phyloP scores from a whole-genome alignment of 352 stramenopile genomes.

The Phytophthora cryptogea region DNA sequence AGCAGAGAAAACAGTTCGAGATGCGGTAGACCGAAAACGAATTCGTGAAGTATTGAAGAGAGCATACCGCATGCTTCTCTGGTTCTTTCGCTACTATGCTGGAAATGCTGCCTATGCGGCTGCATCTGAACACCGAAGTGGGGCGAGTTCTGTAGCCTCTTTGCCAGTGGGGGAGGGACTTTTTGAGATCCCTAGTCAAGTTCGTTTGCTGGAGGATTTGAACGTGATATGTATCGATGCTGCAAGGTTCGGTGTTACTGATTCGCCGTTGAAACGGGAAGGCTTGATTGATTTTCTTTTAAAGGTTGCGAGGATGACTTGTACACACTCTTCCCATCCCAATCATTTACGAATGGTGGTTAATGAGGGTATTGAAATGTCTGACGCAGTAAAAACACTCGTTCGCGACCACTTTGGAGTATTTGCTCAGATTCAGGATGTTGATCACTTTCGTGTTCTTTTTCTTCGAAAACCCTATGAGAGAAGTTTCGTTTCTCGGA shows the following conservation, averaged over 20 bases:
- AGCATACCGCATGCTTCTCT: conserved; percentile 64
- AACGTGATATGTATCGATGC: conserved; percentile 59
- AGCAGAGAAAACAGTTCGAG: conserved; percentile 58
- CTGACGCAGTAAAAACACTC: conserved; percentile 51
- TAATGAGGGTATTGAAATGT: conserved; percentile 66
- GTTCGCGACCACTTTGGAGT: conserved; percentile 56
- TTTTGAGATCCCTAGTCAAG: conserved; percentile 51
- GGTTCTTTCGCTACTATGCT: conserved; percentile 68
- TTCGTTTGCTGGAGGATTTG: conserved; percentile 64
- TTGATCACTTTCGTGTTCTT: conserved; percentile 59
- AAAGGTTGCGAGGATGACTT: conserved; percentile 50
- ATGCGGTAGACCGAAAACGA: conserved; percentile 68
- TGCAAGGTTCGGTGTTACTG: conserved; percentile 47
- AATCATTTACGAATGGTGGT: conserved; percentile 40
- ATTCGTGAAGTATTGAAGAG: conserved; percentile 46
- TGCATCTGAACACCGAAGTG: conserved; percentile 13
- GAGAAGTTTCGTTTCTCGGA: conserved; percentile 1
- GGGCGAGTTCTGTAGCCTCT: conserved; percentile 1
- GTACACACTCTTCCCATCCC: conserved; percentile 43
- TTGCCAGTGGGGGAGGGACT: conserved; percentile 34
- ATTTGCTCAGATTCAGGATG: conserved; percentile 69
- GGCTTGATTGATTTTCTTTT: conserved; percentile 54
- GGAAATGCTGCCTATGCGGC: conserved; percentile 24
- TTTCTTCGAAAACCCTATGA: conserved; percentile 42
- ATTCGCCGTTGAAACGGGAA: conserved; percentile 54